phyloP scores from a whole-genome alignment of 768 basidiomycete species.

The Agaricus subrufescens region DNA sequence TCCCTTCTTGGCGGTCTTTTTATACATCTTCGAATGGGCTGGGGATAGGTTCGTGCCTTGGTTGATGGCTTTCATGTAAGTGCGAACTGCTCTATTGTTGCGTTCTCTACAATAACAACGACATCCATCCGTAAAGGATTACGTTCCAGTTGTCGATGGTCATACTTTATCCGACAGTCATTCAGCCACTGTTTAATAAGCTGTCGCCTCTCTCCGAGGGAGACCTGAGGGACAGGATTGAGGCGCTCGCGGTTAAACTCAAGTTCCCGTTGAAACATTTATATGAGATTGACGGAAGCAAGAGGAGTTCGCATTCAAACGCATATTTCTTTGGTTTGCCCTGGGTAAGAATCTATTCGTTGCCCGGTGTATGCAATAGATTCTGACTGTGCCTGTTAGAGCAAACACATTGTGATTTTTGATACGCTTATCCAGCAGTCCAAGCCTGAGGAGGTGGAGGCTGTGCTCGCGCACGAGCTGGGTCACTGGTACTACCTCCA shows the following conservation, averaged over 20 bases:
- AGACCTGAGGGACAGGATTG: constrained; percentile 73
- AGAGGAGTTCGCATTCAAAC: constrained; percentile 92
- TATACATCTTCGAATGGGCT: constrained; percentile 89
- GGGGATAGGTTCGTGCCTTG: constrained; percentile 90
- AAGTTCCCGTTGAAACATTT: constrained; percentile 92
- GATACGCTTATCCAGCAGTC: constrained; percentile 94
- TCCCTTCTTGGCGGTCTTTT: constrained; percentile 84
- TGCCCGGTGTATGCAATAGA: neutral
- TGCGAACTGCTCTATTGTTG: constrained; percentile 9
- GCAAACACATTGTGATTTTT: constrained; percentile 94
- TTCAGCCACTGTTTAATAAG: constrained; percentile 97
- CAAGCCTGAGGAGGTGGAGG: constrained; percentile 90
- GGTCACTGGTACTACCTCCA: constrained; percentile 96
- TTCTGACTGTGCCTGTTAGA: constrained; percentile 33
- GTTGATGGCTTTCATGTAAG: constrained; percentile 90
- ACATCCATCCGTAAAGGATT: constrained; percentile 41
- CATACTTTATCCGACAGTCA: constrained; percentile 76
- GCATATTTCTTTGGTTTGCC: constrained; percentile 99
- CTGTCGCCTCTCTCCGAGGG: constrained; percentile 80
- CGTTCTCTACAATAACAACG: neutral
- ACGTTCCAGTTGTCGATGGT: constrained; percentile 83
- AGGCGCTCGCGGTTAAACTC: constrained; percentile 71
- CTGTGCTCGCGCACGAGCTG: constrained; percentile 91
- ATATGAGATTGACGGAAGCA: constrained; percentile 96
- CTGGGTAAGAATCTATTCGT: constrained; percentile 52